A percentile compares a stretch with the other conserved stretches of the same genome.
phyloP scores from a whole-genome alignment of 2,329 filamentous ascomycete species.

The Colletotrichum graminicola region DNA sequence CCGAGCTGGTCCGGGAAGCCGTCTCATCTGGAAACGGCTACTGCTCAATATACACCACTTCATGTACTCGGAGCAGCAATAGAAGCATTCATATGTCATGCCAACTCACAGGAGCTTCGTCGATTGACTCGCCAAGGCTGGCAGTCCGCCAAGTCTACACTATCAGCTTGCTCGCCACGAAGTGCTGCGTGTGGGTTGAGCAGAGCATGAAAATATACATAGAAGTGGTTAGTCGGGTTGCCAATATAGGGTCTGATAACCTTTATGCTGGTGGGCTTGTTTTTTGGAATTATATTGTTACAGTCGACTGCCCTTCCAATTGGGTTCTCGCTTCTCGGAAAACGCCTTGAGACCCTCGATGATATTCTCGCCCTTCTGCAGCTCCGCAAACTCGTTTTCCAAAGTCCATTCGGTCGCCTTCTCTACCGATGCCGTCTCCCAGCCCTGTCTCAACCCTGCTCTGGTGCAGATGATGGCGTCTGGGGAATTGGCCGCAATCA shows the following conservation, averaged over 20 bases:
- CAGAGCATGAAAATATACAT: neutral
- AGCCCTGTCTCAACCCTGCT: conserved; percentile 53
- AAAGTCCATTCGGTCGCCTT: conserved; percentile 48
- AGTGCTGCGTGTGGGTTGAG: neutral
- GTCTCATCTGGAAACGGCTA: neutral
- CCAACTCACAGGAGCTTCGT: neutral
- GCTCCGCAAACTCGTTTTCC: conserved; percentile 49
- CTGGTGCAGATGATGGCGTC: conserved; percentile 57
- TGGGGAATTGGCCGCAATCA: conserved; percentile 44
- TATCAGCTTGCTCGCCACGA: conserved; percentile 13
- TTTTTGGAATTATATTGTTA: conserved; percentile 28
- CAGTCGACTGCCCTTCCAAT: conserved; percentile 47
- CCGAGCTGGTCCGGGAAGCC: neutral
- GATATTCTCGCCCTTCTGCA: conserved; percentile 49
- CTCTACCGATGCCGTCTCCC: conserved; percentile 57
- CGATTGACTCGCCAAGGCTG: neutral
- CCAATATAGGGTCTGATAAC: neutral
- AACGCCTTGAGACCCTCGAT: conserved; percentile 48
- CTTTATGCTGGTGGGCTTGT: neutral
- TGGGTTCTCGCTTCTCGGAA: conserved; percentile 47
- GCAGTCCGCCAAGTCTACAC: neutral
- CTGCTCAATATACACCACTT: neutral
- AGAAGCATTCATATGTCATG: neutral
- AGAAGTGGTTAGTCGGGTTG: conserved; percentile 12
- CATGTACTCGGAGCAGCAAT: neutral